Base-by-base conservation (phyloP, 2,329 filamentous ascomycete species). In the Pestalotiopsis sp. region DNA sequence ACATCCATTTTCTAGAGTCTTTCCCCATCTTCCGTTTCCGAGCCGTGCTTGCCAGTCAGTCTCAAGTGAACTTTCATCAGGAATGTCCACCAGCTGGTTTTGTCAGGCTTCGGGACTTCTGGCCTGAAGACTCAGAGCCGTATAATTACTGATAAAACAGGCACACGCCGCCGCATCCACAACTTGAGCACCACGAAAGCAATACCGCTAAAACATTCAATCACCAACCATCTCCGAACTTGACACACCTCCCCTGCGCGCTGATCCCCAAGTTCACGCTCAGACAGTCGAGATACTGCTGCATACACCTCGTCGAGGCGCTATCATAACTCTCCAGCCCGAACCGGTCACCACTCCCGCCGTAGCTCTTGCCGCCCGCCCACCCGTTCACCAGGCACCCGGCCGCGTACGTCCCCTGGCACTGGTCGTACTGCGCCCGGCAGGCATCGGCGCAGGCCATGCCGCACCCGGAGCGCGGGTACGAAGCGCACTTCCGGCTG, bases 391-490 rank as follows among this genome's bases (percentile, higher is more conserved):
- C 68, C 73, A 80, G 79, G 79, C 86, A 88, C 57, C 83, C 81
- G 77, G 85, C 75, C 68, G 83, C 84, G 72, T 89, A 89, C 52
- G 83, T 82, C 56, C 75, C 76, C 27, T 81, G 72, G 75, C 86
- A 89, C 66, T 83, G 77, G 45, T 83, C 74, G 75, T 83, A 86
- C 80, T 89, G 87, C 65, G 80, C 78, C 77, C 84, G 81, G 80
- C 87, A 89, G 38, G 87, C 86, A 71, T 86, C 85, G 65, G 78
- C 73, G 75, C 87, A 89, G 65, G 83, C 87, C 70, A 78, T 75
- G 59, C 72, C 69, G 71, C 78, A 78, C 63, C 78, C 69, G 38
- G 66, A 68, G 69, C 82, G 80, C 13, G 75, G 68, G 76, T 86
- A 89, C 23, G 80, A 79, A 20, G 78, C 78, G 79, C 85, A 88